Evolutionary conservation across 768 basidiomycete genomes (phyloP), one percentile per base, ranked within the genome.

Genomic region (Tylopilus felleus): DNA sequence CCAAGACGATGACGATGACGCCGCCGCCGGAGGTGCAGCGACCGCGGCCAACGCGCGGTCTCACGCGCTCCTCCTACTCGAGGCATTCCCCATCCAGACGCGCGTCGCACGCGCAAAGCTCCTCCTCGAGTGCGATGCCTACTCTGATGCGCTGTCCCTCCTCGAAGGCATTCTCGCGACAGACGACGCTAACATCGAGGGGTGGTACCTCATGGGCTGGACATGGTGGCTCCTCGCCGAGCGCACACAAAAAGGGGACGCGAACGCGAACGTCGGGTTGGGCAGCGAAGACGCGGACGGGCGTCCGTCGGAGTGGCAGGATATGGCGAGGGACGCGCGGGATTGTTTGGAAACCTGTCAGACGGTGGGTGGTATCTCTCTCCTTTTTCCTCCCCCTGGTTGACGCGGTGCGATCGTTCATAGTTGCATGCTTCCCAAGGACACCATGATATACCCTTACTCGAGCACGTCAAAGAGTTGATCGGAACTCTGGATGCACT

Each of bases 121-220:
- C 0, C 86, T 94, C 65, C 77, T 95, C 22, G 93, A 97, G 68
- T 75, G 94, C 19, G 71, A 75, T 3, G 73, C 88, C 5, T 89
- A 82, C 65, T 74, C 84, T 1, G 83, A 85, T 23, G 93, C 93
- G 1, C 71, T 95, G 6, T 70, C 85, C 12, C 83, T 94, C 14
- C 71, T 96, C 25, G 83, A 90, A 41, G 89, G 87, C 13, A 78
- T 94, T 10, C 84, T 94, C 71, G 80, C 86, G 10, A 71, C 84
- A 0, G 92, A 95, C 68, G 90, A 93, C 59, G 80, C 90, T 64
- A 87, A 91, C 49, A 85, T 93, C 13, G 93, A 95, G 61, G 93
- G 86, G 1, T 95, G 93, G 86, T 96, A 96, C 65, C 81, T 96
- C 27, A 93, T 95, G 70, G 93, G 93, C 49, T 97, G 93, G 93